Base-by-base conservation (phyloP, 495 filamentous ascomycete genomes). In the Podospora pseudopauciseta region DNA sequence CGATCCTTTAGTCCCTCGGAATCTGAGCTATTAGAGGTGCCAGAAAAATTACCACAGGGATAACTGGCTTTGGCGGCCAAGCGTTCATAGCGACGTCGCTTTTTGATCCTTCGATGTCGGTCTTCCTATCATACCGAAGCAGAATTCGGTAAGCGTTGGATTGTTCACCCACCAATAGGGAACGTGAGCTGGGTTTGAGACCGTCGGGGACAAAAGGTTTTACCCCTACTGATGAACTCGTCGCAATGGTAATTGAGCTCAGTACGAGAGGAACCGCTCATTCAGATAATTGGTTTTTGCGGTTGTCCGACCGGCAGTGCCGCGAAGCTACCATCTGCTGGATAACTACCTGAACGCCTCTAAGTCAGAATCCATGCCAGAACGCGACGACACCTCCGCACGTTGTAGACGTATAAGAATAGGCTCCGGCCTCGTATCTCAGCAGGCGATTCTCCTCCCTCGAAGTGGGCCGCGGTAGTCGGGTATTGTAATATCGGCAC, bases 21-120 rank as follows among this genome's bases (percentile, higher is more conserved):
- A 87, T 88, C 87, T 89, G 84, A 88, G 85, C n/a, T n/a, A 86
- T 85, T 88, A 88, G 86, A 88, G 86, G 87, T 88, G 86, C 86
- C 82, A 87, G 86, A 89, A 89, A 89, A 88, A 86, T 89, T 88
- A 89, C 83, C 82, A 89, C 81, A 88, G 83, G 81, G 83, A 88
- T 87, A 85, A 84, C 82, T 86, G 82, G 83, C 82, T 86, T 86
- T 87, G 83, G 85, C 73, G 73, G 76, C 73, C 72, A 77, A 78
- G 72, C 73, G 73, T 78, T 77, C 72, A 78, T 77, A 78, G 72
- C 75, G 77, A 83, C 69, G 75, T 84, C 68, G 77, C 76, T 79
- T 80, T 80, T 80, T 80, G 73, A 81, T 81, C 77, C 76, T 81
- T 81, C 79, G 78, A 84, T 84, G 76, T 84, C 80, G 80, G 81